Evolutionary conservation across 192 early-diverging fungal species (phyloP).

Genomic region (Rhizoclosmatium globosum): DNA sequence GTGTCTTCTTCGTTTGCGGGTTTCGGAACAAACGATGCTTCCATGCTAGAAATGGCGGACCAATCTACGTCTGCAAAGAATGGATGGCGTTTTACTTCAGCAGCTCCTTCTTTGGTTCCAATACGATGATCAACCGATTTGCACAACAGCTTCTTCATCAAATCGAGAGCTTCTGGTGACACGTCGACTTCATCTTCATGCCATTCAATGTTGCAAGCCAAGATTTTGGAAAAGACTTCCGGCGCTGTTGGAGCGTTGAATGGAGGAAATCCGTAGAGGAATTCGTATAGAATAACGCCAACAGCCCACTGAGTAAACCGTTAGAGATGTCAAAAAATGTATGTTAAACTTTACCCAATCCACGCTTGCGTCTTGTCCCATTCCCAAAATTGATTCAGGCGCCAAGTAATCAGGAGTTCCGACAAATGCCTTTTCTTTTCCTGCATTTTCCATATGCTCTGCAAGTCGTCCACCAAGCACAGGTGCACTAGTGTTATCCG

Average conservation of each 20-base stretch:
- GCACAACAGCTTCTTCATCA: constrained; percentile 82
- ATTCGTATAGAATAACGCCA: constrained; percentile 89
- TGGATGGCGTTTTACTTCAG: constrained; percentile 79
- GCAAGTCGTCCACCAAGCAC: constrained; percentile 51
- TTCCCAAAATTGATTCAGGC: constrained; percentile 85
- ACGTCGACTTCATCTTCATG: constrained; percentile 73
- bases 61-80: constrained; percentile 81
- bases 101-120: constrained; percentile 71
- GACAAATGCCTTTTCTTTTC: constrained; percentile 64
- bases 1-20: constrained; percentile 83
- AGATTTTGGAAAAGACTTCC: constrained; percentile 86
- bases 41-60: constrained; percentile 64
- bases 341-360: constrained; percentile 75
- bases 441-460: constrained; percentile 57
- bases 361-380: constrained; percentile 83
- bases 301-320: constrained; percentile 75
- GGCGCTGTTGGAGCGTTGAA: constrained; percentile 81
- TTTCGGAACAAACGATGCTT: constrained; percentile 87
- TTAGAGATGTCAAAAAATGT: constrained; percentile 14
- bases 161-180: constrained; percentile 75
- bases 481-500: not conserved
- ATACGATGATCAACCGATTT: constrained; percentile 68
- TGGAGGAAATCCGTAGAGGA: constrained; percentile 82
- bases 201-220: constrained; percentile 79
- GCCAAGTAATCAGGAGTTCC: constrained; percentile 93